These are phyloP conservation scores for Xylaria acuta DNA, from an alignment of 495 filamentous ascomycete species.

Conservation along the genomic window DNA sequence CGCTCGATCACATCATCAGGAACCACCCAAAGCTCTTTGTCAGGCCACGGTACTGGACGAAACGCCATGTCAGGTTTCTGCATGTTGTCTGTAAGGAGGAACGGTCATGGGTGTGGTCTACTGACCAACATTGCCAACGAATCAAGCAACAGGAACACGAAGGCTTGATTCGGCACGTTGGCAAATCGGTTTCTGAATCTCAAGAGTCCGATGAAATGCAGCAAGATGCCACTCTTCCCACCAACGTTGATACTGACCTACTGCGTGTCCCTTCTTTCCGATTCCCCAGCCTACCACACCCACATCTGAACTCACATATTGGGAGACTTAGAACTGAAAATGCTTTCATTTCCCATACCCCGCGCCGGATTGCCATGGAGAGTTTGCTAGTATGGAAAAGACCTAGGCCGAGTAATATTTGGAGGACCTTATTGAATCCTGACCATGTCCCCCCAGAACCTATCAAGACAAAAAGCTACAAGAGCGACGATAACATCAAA, in stretches of 20 bases:
- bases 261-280: neutral
- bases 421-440: neutral
- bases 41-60: neutral
- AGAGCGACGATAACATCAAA: neutral
- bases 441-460: neutral
- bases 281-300: neutral
- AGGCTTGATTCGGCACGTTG: neutral
- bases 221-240: no score
- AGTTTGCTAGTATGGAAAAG: neutral
- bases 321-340: neutral
- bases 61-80: neutral
- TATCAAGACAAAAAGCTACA: neutral
- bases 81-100: slow-evolving; percentile 1
- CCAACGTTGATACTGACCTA: neutral
- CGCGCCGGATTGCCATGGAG: neutral
- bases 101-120: neutral
- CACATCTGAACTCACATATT: neutral
- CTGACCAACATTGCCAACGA: neutral
- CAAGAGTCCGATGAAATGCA: neutral
- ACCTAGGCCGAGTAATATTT: neutral
- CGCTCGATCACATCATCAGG: slow-evolving; percentile 15
- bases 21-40: slow-evolving; percentile 14
- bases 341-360: neutral
- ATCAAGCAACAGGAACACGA: neutral
- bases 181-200: neutral